Percentiles rank a stretch among this genome's conserved stretches.
phyloP scores from a whole-genome alignment of 345 rosid species.

The Gossypium rotundifolium region DNA sequence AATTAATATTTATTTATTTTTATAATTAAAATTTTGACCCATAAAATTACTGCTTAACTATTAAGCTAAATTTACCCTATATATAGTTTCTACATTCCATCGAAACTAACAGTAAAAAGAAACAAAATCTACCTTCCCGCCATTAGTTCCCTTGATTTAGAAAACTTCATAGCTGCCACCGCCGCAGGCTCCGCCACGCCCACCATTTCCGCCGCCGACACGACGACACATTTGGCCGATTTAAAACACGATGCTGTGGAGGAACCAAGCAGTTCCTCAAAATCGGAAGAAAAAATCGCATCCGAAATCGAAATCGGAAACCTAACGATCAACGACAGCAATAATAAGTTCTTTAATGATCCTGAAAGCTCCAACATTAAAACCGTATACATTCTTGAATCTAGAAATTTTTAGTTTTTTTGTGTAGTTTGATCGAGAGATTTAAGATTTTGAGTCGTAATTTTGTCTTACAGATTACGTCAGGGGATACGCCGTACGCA shows the following conservation, averaged over 20 bases:
- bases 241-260: constrained; percentile 48
- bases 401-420: background rate
- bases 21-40: no score
- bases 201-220: no score
- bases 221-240: constrained; percentile 48
- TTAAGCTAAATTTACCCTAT: no score
- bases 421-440: background rate
- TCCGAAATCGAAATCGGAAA: constrained; percentile 36
- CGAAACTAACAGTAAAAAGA: no score
- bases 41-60: no score
- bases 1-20: no score
- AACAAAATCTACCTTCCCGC: no score
- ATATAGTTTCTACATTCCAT: no score
- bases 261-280: constrained; percentile 29
- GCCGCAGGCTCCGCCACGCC: constrained; percentile 8
- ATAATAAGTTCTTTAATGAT: constrained; percentile 60
- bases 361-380: constrained; percentile 71
- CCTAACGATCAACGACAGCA: constrained; percentile 44
- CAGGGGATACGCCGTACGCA: constrained; percentile 76
- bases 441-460: constrained; percentile 10
- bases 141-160: no score
- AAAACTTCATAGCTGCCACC: background rate
- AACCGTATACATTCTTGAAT: constrained; percentile 41
- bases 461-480: constrained; percentile 39
- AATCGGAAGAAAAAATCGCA: constrained; percentile 26